Base-by-base conservation (phyloP, 2,329 filamentous ascomycete species). In the Waltergamsia citrina region DNA sequence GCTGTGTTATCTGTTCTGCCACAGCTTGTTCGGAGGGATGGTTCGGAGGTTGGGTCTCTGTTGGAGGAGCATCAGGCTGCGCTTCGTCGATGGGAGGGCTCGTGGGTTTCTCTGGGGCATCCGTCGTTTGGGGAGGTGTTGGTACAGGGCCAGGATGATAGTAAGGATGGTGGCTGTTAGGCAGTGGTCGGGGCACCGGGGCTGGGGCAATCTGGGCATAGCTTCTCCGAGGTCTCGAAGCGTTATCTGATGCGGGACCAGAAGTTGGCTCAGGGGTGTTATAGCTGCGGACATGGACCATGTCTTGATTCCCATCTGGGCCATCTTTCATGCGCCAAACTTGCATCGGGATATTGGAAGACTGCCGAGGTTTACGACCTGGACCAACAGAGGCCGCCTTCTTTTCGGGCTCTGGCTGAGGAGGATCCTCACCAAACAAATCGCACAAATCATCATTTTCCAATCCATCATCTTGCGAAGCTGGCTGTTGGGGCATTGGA, bases 371-470 rank as follows among this genome's bases (percentile, higher is more conserved):
- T n/a, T 7, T 7, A 5, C 12, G 26, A 10, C 26, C 6, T 6
- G 25, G 25, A n/a, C 12, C 25, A 27, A n/a, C 25, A 6, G n/a
- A n/a, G n/a, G n/a, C 17, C 26, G 6, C 23, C 14, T 28, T 25
- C 17, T 18, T 20, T 17, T 18, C 32, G 5, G 10, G 4, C 8
- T 15, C 16, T 7, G 6, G 14, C 21, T 23, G 33, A 12, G 20
- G 54, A 2, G 63, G 57, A 11, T 75, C 69, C 17, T 84, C 75
- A 24, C 80, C 80, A 38, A 85, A 74, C 6, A 78, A 65, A 18
- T 81, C 77, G n/a, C 81, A 72, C 12, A 81, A 54, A 6, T 77
- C 73, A n/a, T 81, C 82, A 50, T 84, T 92, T 72, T 88, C 84
- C 49, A 93, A 93, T 2, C 84, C 85, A 11, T 85, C 88, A 51